Percentiles rank a stretch among this genome's conserved stretches.
Evolutionary conservation across 2,329 filamentous ascomycete species (phyloP).

Genomic region (Purpureocillium lavendulum): DNA sequence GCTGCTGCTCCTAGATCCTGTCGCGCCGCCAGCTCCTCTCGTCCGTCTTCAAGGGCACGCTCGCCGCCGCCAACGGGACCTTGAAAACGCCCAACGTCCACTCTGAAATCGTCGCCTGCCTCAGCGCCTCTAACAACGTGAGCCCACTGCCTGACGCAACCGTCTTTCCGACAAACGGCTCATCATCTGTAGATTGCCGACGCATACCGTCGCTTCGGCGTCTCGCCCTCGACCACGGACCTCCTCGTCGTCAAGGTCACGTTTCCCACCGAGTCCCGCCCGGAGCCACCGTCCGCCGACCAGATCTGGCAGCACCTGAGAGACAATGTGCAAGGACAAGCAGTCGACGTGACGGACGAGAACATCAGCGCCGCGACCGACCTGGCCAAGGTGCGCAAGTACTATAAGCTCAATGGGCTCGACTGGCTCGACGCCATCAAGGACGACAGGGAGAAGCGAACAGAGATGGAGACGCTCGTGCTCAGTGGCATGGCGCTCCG

Average conservation of each 20-base stretch:
- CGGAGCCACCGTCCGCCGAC: constrained; percentile 33
- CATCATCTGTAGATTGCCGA: constrained; percentile 64
- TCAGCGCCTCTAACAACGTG: constrained; percentile 80
- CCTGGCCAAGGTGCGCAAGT: constrained; percentile 64
- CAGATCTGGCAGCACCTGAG: constrained; percentile 51
- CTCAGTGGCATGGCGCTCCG: constrained; percentile 65
- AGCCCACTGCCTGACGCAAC: not conserved
- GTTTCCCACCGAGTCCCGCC: constrained; percentile 33
- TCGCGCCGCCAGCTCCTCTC: constrained; percentile 66
- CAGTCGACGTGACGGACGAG: constrained; percentile 53
- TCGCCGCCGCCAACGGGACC: constrained; percentile 48
- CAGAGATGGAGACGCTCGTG: constrained; percentile 59
- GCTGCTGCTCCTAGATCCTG: constrained; percentile 46
- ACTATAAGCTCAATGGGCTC: constrained; percentile 73
- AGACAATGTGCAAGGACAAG: constrained; percentile 52
- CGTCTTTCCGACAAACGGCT: not conserved
- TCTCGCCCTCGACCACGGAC: constrained; percentile 59
- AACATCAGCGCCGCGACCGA: constrained; percentile 54
- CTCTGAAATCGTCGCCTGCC: constrained; percentile 74
- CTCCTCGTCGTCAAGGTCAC: constrained; percentile 79
- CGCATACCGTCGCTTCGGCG: constrained; percentile 81
- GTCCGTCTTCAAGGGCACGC: constrained; percentile 70
- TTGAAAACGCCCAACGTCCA: constrained; percentile 80
- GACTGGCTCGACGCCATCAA: constrained; percentile 37
- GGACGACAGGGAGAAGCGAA: constrained; percentile 33